phyloP scores from a whole-genome alignment of 2,329 filamentous ascomycete species.

The Atkinsonella hypoxylon region DNA sequence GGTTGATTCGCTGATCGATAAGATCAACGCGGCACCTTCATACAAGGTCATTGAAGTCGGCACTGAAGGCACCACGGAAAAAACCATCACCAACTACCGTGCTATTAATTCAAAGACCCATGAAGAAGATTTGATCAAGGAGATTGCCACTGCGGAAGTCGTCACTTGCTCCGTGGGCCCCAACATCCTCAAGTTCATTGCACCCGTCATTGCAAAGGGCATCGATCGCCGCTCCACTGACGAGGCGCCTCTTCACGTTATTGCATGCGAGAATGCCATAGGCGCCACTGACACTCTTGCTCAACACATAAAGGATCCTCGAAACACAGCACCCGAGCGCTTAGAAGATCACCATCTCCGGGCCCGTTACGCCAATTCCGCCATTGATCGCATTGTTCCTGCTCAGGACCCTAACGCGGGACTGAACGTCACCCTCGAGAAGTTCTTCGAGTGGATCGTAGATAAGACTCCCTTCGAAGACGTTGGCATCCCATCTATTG shows the following conservation, averaged over 20 bases:
- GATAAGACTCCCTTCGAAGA: slow-evolving; percentile 75
- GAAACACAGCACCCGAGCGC: slow-evolving; percentile 57
- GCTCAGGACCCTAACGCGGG: slow-evolving; percentile 71
- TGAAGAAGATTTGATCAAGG: slow-evolving; percentile 67
- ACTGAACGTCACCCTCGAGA: slow-evolving; percentile 89
- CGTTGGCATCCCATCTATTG: slow-evolving; percentile 52
- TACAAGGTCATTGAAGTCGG: slow-evolving; percentile 94
- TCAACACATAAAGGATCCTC: slow-evolving; percentile 62
- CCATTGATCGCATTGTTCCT: slow-evolving; percentile 96
- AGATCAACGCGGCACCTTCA: slow-evolving; percentile 59
- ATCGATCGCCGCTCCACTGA: slow-evolving; percentile 62
- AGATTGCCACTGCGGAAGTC: slow-evolving; percentile 77
- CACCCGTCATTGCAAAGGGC: slow-evolving; percentile 88
- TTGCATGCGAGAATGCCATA: slow-evolving; percentile 97
- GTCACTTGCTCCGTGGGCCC: slow-evolving; percentile 97
- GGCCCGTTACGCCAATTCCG: slow-evolving; percentile 90
- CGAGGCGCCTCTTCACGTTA: slow-evolving; percentile 66
- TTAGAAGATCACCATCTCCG: slow-evolving; percentile 58
- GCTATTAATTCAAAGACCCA: slow-evolving; percentile 91
- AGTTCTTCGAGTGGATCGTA: slow-evolving; percentile 98
- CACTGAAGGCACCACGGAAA: slow-evolving; percentile 65
- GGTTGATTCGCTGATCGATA: slow-evolving; percentile 68
- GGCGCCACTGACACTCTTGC: slow-evolving; percentile 84
- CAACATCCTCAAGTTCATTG: slow-evolving; percentile 92
- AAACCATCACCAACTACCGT: slow-evolving; percentile 86